Conservation (phyloP, 179 eudicot species). For the Heliamphora pulchella region DNA sequence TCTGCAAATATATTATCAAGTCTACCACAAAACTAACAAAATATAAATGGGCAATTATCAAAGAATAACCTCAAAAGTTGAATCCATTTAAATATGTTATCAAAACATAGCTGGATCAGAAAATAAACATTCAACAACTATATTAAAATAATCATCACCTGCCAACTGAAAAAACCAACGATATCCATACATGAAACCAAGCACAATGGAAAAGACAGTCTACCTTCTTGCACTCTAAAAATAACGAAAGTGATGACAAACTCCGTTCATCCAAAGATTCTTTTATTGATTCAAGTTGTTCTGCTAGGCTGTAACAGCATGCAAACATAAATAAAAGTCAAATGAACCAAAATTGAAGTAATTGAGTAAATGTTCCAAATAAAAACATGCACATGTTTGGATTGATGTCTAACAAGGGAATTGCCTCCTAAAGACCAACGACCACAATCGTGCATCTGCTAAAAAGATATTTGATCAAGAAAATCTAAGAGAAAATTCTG, state of each 20-base stretch:
- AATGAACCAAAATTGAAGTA: background rate
- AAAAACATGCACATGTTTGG: background rate
- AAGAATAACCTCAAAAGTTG: background rate
- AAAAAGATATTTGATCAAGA: too few relatives aligned
- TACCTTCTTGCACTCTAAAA: constrained; percentile 83
- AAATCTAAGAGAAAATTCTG: too few relatives aligned
- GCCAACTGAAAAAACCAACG: background rate
- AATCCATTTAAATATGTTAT: background rate
- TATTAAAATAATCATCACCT: constrained; percentile 7
- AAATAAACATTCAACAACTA: background rate
- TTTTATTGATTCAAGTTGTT: constrained; percentile 77
- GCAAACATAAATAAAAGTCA: background rate
- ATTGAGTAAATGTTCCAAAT: background rate
- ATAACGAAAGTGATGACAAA: constrained; percentile 44
- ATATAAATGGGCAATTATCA: background rate
- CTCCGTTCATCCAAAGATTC: constrained; percentile 64
- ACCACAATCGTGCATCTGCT: too few relatives aligned
- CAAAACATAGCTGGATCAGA: background rate
- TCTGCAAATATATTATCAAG: background rate
- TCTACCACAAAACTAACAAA: background rate
- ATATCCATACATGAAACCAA: constrained; percentile 6
- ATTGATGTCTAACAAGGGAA: too few relatives aligned
- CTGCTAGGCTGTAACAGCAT: constrained; percentile 62
- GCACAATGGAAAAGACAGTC: background rate
- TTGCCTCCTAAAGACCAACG: too few relatives aligned